Evolutionary conservation across 2,329 filamentous ascomycete species (phyloP).

Genomic region (Xylaria hypoxylon): DNA sequence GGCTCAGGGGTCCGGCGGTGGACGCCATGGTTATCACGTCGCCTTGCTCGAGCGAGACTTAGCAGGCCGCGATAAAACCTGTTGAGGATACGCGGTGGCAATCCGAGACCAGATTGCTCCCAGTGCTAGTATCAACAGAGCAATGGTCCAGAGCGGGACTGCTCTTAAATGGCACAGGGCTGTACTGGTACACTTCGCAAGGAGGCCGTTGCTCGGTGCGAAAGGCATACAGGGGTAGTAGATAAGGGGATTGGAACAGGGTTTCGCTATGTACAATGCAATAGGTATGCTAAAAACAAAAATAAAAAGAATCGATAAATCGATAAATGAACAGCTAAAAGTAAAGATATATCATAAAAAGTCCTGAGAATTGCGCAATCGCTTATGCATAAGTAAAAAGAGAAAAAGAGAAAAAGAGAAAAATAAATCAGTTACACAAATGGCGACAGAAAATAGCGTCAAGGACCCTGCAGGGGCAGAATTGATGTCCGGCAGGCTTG

Average conservation of each 20-base stretch:
- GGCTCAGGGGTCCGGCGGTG: constrained; percentile 41
- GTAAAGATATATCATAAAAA: not conserved
- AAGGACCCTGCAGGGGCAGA: too few species aligned
- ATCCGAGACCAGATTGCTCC: constrained; percentile 52
- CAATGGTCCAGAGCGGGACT: constrained; percentile 58
- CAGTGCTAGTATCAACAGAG: constrained; percentile 53
- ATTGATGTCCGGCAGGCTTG: not conserved
- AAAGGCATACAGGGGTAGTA: constrained; percentile 45
- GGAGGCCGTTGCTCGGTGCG: constrained; percentile 44
- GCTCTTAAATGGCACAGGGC: constrained; percentile 56
- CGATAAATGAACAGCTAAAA: not conserved
- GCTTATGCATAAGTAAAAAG: not conserved
- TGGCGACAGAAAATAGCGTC: too few species aligned
- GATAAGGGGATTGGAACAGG: too few species aligned
- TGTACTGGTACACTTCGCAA: constrained; percentile 58
- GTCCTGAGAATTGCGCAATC: not conserved
- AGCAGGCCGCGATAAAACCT: constrained; percentile 19
- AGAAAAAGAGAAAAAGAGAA: too few species aligned
- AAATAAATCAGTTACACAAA: too few species aligned
- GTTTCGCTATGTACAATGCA: not conserved
- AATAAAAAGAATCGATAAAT: not conserved
- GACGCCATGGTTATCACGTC: constrained; percentile 45
- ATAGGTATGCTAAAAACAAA: too few species aligned
- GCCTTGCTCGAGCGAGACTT: constrained; percentile 23
- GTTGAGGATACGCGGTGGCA: constrained; percentile 25